These are phyloP conservation scores for Chaetomiaceae sp. DNA, from an alignment of 2,329 filamentous ascomycete genomes.

Conservation along the genomic window DNA sequence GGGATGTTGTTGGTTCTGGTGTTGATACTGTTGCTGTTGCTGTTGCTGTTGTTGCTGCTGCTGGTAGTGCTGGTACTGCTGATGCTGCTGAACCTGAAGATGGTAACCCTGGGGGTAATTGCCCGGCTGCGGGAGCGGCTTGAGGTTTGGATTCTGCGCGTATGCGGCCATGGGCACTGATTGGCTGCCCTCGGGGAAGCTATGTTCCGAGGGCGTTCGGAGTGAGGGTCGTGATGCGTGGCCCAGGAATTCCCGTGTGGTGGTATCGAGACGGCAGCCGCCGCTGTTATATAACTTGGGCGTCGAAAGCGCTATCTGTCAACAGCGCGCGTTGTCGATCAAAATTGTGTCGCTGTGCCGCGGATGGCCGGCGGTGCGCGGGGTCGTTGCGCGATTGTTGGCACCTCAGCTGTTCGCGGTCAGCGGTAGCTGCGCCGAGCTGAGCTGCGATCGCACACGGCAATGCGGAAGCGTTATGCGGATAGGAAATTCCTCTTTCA, in stretches of 20 bases:
- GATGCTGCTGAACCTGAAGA: constrained; percentile 21
- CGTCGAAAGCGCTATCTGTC: background rate
- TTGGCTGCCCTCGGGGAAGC: background rate
- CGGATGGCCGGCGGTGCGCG: no score
- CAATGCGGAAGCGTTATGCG: background rate
- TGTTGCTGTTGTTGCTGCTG: constrained; percentile 24
- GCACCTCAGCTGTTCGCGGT: background rate
- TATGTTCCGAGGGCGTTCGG: background rate
- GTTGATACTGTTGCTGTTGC: constrained; percentile 17
- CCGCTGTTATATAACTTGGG: background rate
- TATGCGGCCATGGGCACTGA: constrained; percentile 25
- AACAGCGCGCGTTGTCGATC: background rate
- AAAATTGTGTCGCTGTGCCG: background rate
- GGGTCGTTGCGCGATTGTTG: background rate
- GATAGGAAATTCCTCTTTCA: background rate
- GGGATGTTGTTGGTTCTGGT: constrained; percentile 24
- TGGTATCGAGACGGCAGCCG: background rate
- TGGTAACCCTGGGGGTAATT: constrained; percentile 20
- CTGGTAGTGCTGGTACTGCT: constrained; percentile 20
- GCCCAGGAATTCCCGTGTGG: no score
- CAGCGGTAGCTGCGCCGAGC: background rate
- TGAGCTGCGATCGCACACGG: background rate
- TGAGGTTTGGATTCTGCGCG: constrained; percentile 22
- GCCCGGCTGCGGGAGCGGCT: constrained; percentile 17
- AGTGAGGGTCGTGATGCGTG: no score